A percentile compares a stretch with the other conserved stretches of the same genome.
Evolutionary conservation across 1,139 yeast species (phyloP).

Genomic region (Hyphopichia burtonii): DNA sequence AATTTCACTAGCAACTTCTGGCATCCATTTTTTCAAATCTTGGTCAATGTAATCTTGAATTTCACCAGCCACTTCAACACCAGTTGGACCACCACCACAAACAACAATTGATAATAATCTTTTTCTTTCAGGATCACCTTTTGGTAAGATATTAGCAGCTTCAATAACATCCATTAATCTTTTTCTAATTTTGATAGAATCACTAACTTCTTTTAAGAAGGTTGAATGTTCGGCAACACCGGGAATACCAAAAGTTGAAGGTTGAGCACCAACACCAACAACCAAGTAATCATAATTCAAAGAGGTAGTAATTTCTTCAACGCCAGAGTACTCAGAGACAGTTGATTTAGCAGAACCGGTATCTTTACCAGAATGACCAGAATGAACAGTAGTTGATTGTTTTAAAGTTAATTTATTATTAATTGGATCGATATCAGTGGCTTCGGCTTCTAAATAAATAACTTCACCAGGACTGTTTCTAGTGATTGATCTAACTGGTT

Average conservation of each 20-base stretch:
- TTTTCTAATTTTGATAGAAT: slow-evolving; percentile 73
- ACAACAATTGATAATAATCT: slow-evolving; percentile 80
- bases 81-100: slow-evolving; percentile 97
- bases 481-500: slow-evolving; percentile 76
- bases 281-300: slow-evolving; percentile 76
- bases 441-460: slow-evolving; percentile 87
- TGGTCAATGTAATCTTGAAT: slow-evolving; percentile 91
- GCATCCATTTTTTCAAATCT: slow-evolving; percentile 86
- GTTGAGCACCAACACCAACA: slow-evolving; percentile 89
- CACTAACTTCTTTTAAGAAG: slow-evolving; percentile 84
- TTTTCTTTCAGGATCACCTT: slow-evolving; percentile 74
- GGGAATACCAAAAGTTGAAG: slow-evolving; percentile 89
- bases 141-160: slow-evolving; percentile 75
- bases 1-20: slow-evolving; percentile 77
- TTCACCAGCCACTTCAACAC: slow-evolving; percentile 96
- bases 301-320: slow-evolving; percentile 47
- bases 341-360: slow-evolving; percentile 53
- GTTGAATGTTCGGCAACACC: slow-evolving; percentile 88
- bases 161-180: slow-evolving; percentile 79
- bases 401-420: slow-evolving; percentile 61
- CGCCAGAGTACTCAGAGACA: slow-evolving; percentile 35
- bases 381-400: slow-evolving; percentile 51
- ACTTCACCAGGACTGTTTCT: slow-evolving; percentile 76
- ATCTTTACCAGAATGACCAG: slow-evolving; percentile 55
- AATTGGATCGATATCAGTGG: slow-evolving; percentile 74